These are phyloP conservation scores for Calonectria montana DNA, from an alignment of 2,329 filamentous ascomycete species.

Conservation along the genomic window DNA sequence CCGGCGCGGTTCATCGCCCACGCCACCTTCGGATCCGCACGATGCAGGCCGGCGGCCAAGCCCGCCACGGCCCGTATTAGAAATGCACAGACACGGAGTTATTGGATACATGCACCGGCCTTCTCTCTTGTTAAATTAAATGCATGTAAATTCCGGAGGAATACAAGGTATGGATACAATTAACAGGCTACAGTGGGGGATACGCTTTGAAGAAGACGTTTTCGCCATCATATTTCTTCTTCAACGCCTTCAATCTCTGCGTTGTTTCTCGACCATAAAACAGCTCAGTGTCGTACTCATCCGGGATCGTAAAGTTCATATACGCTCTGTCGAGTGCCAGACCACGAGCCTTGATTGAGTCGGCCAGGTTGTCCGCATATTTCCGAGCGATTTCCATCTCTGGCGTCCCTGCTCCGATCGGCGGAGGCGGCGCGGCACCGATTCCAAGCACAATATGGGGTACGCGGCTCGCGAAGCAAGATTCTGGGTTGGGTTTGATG, in stretches of 20 bases:
- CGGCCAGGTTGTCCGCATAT: not conserved
- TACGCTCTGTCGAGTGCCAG: not conserved
- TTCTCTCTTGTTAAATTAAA: too few species aligned
- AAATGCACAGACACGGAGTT: not conserved
- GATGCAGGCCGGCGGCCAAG: not conserved
- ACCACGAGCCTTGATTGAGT: not conserved
- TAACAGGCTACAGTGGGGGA: not conserved
- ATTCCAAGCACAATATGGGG: slow-evolving; percentile 10
- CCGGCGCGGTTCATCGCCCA: not conserved
- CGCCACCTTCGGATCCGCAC: not conserved
- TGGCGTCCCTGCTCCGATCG: not conserved
- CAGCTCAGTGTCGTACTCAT: not conserved
- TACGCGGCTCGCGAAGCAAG: not conserved
- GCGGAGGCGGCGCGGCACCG: not conserved
- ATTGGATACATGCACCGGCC: too few species aligned
- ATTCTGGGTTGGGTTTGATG: not conserved
- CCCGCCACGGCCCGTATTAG: not conserved
- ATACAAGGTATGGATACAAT: not conserved
- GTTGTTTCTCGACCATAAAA: slow-evolving; percentile 1
- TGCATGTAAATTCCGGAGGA: too few species aligned
- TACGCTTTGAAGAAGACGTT: slow-evolving; percentile 13
- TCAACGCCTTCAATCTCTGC: not conserved
- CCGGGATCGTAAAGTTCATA: not conserved
- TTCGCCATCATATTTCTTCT: slow-evolving; percentile 11
- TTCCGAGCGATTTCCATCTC: slow-evolving; percentile 5